Evolutionary conservation across 2,329 filamentous ascomycete species (phyloP).

Genomic region (Beauveria sp.): DNA sequence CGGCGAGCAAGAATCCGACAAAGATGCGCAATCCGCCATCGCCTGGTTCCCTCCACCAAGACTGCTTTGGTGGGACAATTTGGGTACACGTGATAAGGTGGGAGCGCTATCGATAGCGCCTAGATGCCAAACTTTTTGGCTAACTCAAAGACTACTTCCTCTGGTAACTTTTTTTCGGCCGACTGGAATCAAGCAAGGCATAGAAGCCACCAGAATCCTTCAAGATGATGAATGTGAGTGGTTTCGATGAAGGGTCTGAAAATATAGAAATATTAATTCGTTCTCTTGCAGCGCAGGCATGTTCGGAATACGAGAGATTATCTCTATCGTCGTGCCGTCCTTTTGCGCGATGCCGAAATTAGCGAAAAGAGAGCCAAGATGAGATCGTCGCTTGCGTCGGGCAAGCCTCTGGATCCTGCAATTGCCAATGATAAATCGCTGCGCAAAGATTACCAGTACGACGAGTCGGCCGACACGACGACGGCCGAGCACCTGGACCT

Average conservation of each 20-base stretch:
- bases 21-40: conserved; percentile 7
- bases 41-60: conserved; percentile 17
- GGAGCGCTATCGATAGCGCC: conserved; percentile 22
- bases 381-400: conserved; percentile 77
- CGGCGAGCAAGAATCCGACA: not conserved
- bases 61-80: conserved; percentile 31
- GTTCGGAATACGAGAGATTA: conserved; percentile 42
- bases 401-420: conserved; percentile 72
- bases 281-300: conserved; percentile 30
- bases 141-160: conserved; percentile 20
- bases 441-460: conserved; percentile 85
- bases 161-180: not conserved
- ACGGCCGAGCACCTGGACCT: conserved; percentile 64
- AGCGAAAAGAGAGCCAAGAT: conserved; percentile 85
- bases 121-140: conserved; percentile 17
- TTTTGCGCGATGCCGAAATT: conserved; percentile 85
- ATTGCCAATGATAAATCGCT: conserved; percentile 83
- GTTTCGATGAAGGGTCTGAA: not conserved
- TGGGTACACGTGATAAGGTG: conserved; percentile 34
- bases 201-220: not conserved
- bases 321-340: conserved; percentile 81
- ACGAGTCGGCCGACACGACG: conserved; percentile 69
- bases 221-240: conserved; percentile 28
- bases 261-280: conserved; percentile 14
- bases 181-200: not conserved